A percentile compares a stretch with the other conserved stretches of the same genome.
phyloP scores from a whole-genome alignment of 257 asterid genomes.

The Plantago ovata region DNA sequence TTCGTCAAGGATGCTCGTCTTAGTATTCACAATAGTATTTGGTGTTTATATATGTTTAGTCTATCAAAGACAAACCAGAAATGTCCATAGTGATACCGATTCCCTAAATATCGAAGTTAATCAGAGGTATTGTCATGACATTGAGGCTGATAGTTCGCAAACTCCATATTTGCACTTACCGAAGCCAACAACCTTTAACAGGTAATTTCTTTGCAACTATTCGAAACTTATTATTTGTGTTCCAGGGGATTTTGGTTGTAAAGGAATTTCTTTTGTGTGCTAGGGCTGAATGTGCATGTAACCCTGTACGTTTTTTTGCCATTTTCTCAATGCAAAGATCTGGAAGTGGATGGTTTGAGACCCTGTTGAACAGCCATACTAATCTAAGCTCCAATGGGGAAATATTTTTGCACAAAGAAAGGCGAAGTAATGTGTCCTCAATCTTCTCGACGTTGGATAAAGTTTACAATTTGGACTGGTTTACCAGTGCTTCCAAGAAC shows the following conservation, averaged over 20 bases:
- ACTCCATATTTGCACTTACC: slow-evolving; percentile 73
- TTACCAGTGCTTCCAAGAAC: slow-evolving; percentile 87
- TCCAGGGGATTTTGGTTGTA: too few relatives aligned
- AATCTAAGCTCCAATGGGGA: slow-evolving; percentile 94
- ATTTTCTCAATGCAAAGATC: slow-evolving; percentile 94
- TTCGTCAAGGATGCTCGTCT: slow-evolving; percentile 55
- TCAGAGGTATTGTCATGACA: slow-evolving; percentile 31
- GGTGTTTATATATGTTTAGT: slow-evolving; percentile 72
- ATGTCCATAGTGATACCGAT: slow-evolving; percentile 24
- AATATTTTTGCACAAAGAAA: slow-evolving; percentile 61
- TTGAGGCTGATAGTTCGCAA: slow-evolving; percentile 41
- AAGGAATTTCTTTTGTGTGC: not conserved
- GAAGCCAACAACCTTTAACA: slow-evolving; percentile 62
- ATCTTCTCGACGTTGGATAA: slow-evolving; percentile 55
- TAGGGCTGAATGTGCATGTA: slow-evolving; percentile 82
- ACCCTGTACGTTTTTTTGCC: slow-evolving; percentile 72
- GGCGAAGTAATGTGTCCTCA: slow-evolving; percentile 66
- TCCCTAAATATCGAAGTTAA: slow-evolving; percentile 28
- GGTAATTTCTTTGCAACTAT: slow-evolving; percentile 27
- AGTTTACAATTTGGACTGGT: slow-evolving; percentile 78
- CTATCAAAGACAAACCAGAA: slow-evolving; percentile 60
- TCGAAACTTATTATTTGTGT: too few relatives aligned
- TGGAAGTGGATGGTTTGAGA: slow-evolving; percentile 98
- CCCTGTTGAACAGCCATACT: slow-evolving; percentile 75
- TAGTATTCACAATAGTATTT: slow-evolving; percentile 63